Evolutionary conservation across 2,329 filamentous ascomycete genomes (phyloP).

Genomic region (Coniosporium tulheliwenetii): DNA sequence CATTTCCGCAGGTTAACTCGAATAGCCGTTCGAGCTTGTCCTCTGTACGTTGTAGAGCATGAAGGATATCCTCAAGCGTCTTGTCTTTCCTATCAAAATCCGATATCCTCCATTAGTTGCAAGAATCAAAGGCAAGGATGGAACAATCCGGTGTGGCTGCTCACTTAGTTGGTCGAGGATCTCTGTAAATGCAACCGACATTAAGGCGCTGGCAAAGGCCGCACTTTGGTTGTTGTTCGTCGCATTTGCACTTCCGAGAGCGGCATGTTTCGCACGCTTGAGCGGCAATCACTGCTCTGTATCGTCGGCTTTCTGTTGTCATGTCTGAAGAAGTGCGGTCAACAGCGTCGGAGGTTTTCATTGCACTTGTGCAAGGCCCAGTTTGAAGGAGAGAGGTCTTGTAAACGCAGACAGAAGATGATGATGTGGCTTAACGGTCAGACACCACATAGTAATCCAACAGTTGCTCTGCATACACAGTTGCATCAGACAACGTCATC

Average conservation of each 20-base stretch:
- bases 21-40: conserved; percentile 29
- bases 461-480: too few relatives aligned
- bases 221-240: conserved; percentile 47
- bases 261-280: conserved; percentile 46
- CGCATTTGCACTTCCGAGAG: conserved; percentile 47
- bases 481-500: too few relatives aligned
- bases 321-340: too few relatives aligned
- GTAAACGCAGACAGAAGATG: too few relatives aligned
- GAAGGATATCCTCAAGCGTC: conserved; percentile 44
- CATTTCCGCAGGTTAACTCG: background rate
- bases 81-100: conserved; percentile 42
- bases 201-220: conserved; percentile 42
- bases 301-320: too few relatives aligned
- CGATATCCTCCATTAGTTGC: too few relatives aligned
- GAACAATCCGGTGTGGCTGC: conserved; percentile 16
- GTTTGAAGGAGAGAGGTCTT: too few relatives aligned
- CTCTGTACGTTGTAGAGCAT: conserved; percentile 38
- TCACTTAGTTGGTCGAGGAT: conserved; percentile 48
- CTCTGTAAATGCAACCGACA: conserved; percentile 43
- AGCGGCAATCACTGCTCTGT: too few relatives aligned
- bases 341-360: too few relatives aligned
- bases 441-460: too few relatives aligned
- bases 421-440: too few relatives aligned
- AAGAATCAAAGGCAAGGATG: background rate
- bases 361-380: too few relatives aligned